Evolutionary conservation across 177 flowering plant genomes (phyloP).

Genomic region (Vitis hybrid): DNA sequence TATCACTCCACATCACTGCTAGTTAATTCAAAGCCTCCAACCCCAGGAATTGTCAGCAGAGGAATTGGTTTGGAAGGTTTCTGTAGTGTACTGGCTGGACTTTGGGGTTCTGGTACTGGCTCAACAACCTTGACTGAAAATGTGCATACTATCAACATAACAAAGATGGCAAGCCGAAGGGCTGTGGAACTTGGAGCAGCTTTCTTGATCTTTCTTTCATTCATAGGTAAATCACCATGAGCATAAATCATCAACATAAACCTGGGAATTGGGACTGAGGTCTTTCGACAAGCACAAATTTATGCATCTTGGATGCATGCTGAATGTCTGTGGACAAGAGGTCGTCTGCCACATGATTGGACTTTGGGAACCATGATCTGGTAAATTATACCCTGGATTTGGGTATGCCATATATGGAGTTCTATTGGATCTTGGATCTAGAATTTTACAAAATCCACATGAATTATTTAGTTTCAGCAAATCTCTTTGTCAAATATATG

Average conservation of each 20-base stretch:
- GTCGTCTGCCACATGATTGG: background rate
- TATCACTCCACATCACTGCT: slow-evolving; percentile 71
- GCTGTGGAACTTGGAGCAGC: slow-evolving; percentile 74
- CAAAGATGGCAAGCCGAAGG: slow-evolving; percentile 78
- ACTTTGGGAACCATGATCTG: background rate
- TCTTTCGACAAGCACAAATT: background rate
- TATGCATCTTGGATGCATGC: slow-evolving; percentile 1
- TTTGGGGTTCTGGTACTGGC: slow-evolving; percentile 94
- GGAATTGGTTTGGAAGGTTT: slow-evolving; percentile 93
- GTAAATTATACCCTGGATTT: background rate
- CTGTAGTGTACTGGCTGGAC: slow-evolving; percentile 83
- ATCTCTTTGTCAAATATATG: too few species aligned
- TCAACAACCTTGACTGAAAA: slow-evolving; percentile 91
- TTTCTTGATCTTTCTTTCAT: slow-evolving; percentile 68
- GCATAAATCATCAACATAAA: background rate
- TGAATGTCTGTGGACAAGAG: background rate
- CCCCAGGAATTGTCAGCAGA: slow-evolving; percentile 85
- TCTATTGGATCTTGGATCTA: background rate
- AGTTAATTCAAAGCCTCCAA: slow-evolving; percentile 66
- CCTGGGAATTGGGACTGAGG: too few species aligned
- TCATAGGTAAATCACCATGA: slow-evolving; percentile 50
- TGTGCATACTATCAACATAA: slow-evolving; percentile 63
- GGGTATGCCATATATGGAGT: background rate
- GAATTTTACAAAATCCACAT: background rate
- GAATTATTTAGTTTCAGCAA: background rate